phyloP scores from a whole-genome alignment of 1,139 yeast genomes.

The Scheffersomyces lignicola region DNA sequence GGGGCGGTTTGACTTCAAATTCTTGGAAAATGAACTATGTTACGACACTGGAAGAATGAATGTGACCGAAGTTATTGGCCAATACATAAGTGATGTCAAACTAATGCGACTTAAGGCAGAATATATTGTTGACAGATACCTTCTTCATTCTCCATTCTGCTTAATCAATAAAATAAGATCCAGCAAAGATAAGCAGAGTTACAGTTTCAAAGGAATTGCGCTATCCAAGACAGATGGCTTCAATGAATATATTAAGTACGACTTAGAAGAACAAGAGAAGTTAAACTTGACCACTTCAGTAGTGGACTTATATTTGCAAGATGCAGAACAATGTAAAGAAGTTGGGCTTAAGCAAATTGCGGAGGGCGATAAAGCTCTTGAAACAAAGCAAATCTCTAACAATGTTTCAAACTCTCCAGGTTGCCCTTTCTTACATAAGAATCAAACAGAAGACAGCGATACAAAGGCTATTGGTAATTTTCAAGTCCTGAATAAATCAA shows the following conservation, averaged over 20 bases:
- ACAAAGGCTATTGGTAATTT: constrained; percentile 9
- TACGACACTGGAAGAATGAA: too few species aligned
- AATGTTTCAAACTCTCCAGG: too few species aligned
- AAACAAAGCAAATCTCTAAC: too few species aligned
- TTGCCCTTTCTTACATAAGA: too few species aligned
- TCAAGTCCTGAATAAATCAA: constrained; percentile 6
- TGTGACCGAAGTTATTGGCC: background rate
- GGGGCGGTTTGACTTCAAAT: too few species aligned
- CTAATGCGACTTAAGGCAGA: constrained; percentile 6
- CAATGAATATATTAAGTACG: constrained; percentile 15
- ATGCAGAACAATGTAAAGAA: too few species aligned
- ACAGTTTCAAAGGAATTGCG: constrained; percentile 15
- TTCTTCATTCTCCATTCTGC: constrained; percentile 20
- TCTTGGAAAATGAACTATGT: too few species aligned
- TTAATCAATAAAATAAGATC: constrained; percentile 12
- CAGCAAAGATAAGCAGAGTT: constrained; percentile 7
- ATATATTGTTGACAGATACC: constrained; percentile 22
- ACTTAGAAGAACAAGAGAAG: too few species aligned
- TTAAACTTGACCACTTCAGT: background rate
- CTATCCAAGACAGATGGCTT: constrained; percentile 19
- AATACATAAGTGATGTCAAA: background rate
- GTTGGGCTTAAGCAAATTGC: too few species aligned
- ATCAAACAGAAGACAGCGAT: constrained; percentile 12
- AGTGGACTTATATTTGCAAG: too few species aligned
- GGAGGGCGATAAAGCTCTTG: too few species aligned